A percentile compares a stretch with the other conserved stretches of the same genome.
Evolutionary conservation across 1,139 yeast species (phyloP).

Genomic region (Blastobotrys raffinosifermentans): DNA sequence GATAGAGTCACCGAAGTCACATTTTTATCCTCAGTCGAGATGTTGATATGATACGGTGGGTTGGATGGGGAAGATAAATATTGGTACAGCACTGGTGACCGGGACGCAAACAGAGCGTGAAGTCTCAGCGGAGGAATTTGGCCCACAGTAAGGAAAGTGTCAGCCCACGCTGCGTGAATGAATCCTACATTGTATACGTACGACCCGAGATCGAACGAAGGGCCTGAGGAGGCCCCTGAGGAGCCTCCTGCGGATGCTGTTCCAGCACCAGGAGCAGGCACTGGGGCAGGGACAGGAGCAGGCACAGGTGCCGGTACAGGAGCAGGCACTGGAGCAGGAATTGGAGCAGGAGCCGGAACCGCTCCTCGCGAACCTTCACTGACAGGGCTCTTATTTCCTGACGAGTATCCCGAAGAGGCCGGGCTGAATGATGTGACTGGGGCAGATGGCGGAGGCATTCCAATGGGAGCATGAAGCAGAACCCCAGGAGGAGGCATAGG

Average conservation of each 20-base stretch:
- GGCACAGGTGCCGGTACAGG: slow-evolving; percentile 18
- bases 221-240: not conserved
- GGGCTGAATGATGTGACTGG: too few species aligned
- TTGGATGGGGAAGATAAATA: slow-evolving; percentile 23
- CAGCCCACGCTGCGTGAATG: slow-evolving; percentile 36
- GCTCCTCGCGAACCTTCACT: slow-evolving; percentile 29
- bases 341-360: slow-evolving; percentile 6
- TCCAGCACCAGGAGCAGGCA: slow-evolving; percentile 2
- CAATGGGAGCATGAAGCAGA: not conserved
- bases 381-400: not conserved
- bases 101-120: slow-evolving; percentile 32
- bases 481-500: slow-evolving; percentile 2
- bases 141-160: slow-evolving; percentile 28
- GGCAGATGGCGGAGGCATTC: not conserved
- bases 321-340: slow-evolving; percentile 19
- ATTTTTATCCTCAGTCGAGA: slow-evolving; percentile 49
- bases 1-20: slow-evolving; percentile 37
- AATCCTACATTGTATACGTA: slow-evolving; percentile 33
- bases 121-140: slow-evolving; percentile 29
- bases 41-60: slow-evolving; percentile 48
- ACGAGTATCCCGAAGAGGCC: slow-evolving; percentile 41
- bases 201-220: slow-evolving; percentile 23
- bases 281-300: not conserved
- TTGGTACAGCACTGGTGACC: slow-evolving; percentile 31
- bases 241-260: not conserved